These are phyloP conservation scores for Globisporangium paroecandrum DNA, from an alignment of 352 stramenopile species.

Conservation along the genomic window DNA sequence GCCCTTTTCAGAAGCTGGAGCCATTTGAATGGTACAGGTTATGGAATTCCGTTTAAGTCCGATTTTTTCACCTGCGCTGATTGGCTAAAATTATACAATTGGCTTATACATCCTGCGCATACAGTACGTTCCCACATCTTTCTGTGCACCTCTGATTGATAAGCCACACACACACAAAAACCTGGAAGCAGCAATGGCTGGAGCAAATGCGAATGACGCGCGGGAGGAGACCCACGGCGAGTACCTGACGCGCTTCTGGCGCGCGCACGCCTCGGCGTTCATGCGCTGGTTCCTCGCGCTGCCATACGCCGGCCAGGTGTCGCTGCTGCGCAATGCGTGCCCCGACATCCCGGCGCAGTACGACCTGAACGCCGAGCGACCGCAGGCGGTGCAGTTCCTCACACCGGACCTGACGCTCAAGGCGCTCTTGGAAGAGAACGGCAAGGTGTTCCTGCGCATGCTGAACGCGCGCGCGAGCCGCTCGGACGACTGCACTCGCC, in stretches of 20 bases:
- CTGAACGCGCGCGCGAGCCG: slow-evolving; percentile 74
- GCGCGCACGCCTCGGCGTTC: slow-evolving; percentile 63
- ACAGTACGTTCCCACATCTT: not conserved
- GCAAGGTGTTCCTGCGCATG: slow-evolving; percentile 70
- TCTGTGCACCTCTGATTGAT: not conserved
- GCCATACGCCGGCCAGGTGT: slow-evolving; percentile 71
- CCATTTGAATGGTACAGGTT: no score
- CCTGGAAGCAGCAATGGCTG: slow-evolving; percentile 25
- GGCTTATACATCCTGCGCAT: not conserved
- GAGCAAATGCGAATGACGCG: slow-evolving; percentile 16
- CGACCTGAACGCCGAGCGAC: slow-evolving; percentile 35
- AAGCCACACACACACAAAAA: slow-evolving; percentile 3
- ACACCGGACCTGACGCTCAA: slow-evolving; percentile 72
- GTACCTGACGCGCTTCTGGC: slow-evolving; percentile 77
- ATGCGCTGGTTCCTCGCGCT: slow-evolving; percentile 85
- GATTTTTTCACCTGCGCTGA: not conserved
- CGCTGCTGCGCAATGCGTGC: slow-evolving; percentile 73
- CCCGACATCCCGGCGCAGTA: slow-evolving; percentile 73
- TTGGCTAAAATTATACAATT: not conserved
- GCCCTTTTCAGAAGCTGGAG: no score
- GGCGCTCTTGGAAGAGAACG: slow-evolving; percentile 73
- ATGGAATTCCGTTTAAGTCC: no score
- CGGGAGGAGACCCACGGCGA: slow-evolving; percentile 36
- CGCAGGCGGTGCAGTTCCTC: slow-evolving; percentile 64
- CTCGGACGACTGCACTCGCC: slow-evolving; percentile 64